phyloP scores from a whole-genome alignment of 83 land plant species.

The Picea abies region DNA sequence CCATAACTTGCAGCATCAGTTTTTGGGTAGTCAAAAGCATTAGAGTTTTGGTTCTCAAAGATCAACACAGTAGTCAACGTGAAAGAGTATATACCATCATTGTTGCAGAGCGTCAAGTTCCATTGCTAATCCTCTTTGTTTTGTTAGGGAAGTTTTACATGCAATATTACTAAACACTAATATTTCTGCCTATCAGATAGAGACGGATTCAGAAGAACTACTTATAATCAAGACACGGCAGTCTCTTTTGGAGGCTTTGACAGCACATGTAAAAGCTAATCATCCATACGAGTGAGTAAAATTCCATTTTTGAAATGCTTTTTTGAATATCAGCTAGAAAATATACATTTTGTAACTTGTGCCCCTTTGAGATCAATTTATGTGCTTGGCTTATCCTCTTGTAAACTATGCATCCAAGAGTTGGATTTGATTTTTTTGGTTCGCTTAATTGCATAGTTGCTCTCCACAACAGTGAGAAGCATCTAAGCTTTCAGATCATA shows the following conservation, averaged over 20 bases:
- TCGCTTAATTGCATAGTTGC: neutral
- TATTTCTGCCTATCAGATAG: slow-evolving; percentile 51
- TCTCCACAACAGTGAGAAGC: neutral
- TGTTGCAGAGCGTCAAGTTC: neutral
- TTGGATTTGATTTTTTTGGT: neutral
- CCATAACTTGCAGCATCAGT: neutral
- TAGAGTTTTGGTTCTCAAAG: neutral
- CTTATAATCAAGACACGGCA: slow-evolving; percentile 93
- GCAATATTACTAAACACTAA: neutral
- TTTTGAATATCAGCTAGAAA: neutral
- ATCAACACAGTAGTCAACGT: neutral
- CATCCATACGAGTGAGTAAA: slow-evolving; percentile 91
- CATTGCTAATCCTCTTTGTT: neutral
- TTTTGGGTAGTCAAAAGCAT: neutral
- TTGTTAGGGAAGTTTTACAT: slow-evolving; percentile 1
- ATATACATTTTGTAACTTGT: neutral
- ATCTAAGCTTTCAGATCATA: slow-evolving; percentile 5
- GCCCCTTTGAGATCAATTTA: neutral
- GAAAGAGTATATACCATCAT: neutral
- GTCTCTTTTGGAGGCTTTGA: slow-evolving; percentile 74
- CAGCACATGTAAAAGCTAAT: slow-evolving; percentile 81
- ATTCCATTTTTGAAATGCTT: neutral
- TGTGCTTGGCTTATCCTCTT: neutral
- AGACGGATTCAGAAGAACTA: slow-evolving; percentile 86
- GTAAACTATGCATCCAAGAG: neutral